Percentiles rank a stretch among this genome's conserved stretches.
Evolutionary conservation across 2,329 filamentous ascomycete genomes (phyloP).

Genomic region (Gaeumannomyces sp.): DNA sequence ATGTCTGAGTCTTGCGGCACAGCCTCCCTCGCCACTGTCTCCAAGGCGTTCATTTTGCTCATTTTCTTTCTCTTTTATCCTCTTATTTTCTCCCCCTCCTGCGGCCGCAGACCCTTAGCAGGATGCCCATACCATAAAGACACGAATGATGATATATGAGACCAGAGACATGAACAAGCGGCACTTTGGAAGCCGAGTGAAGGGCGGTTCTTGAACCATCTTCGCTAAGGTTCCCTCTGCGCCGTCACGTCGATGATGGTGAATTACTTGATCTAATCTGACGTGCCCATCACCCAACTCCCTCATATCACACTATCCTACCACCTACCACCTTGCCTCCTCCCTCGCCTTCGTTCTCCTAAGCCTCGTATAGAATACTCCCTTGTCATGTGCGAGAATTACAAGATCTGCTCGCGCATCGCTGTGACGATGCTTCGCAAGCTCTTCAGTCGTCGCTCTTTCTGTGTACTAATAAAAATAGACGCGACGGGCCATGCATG

Average conservation of each 20-base stretch:
- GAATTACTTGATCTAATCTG: constrained; percentile 62
- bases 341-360: no score
- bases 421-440: constrained; percentile 35
- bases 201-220: neutral
- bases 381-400: no score
- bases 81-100: no score
- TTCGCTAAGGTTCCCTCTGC: constrained; percentile 41
- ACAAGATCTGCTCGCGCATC: constrained; percentile 25
- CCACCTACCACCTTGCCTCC: no score
- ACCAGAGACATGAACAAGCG: constrained; percentile 31
- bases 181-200: constrained; percentile 42
- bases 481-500: constrained; percentile 78
- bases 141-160: constrained; percentile 33
- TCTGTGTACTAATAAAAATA: constrained; percentile 45
- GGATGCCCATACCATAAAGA: no score
- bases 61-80: no score
- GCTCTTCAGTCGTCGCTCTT: constrained; percentile 45
- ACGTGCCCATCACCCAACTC: constrained; percentile 30
- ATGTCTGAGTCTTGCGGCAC: constrained; percentile 11
- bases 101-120: no score
- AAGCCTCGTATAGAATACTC: no score
- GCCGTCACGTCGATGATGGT: constrained; percentile 34
- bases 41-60: no score
- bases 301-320: constrained; percentile 13
- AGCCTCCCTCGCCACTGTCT: constrained; percentile 11